A percentile compares a stretch with the other conserved stretches of the same genome.
These are phyloP conservation scores for Murraya koenigii DNA, from an alignment of 345 rosid species.

Conservation along the genomic window DNA sequence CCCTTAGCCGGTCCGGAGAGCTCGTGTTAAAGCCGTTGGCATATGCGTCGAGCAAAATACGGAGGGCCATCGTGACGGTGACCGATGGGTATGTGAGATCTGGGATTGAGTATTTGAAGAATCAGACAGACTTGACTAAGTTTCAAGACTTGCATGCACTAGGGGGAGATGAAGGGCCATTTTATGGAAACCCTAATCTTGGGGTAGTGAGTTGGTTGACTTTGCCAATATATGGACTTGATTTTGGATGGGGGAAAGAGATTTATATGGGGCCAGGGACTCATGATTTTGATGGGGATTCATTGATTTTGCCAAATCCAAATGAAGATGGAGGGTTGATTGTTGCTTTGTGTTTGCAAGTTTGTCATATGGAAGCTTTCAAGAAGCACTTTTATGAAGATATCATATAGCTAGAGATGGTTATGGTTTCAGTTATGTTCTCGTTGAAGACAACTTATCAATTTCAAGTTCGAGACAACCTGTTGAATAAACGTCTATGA, in stretches of 20 bases:
- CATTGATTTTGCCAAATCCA: conserved; percentile 33
- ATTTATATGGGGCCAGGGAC: conserved; percentile 51
- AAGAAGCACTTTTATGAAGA: conserved; percentile 34
- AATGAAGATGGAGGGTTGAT: conserved; percentile 28
- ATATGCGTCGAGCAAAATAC: conserved; percentile 35
- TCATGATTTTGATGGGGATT: conserved; percentile 52
- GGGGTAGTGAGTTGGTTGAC: conserved; percentile 62
- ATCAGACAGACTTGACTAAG: conserved; percentile 35
- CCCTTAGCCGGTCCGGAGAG: conserved; percentile 36
- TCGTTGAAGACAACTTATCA: too few relatives aligned
- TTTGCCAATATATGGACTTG: conserved; percentile 49
- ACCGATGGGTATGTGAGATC: conserved; percentile 35
- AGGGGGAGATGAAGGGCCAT: conserved; percentile 45
- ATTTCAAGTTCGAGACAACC: too few relatives aligned
- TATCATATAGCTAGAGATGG: conserved; percentile 3
- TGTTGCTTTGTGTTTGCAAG: conserved; percentile 35
- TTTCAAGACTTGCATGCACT: conserved; percentile 54
- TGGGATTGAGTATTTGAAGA: conserved; percentile 40
- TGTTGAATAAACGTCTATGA: too few relatives aligned
- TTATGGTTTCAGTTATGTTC: not conserved
- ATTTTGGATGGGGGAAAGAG: conserved; percentile 68
- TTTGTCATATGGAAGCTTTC: conserved; percentile 32
- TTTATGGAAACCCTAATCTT: conserved; percentile 63
- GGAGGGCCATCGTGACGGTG: conserved; percentile 42
- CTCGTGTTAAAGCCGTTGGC: conserved; percentile 40